These are phyloP conservation scores for Tylopilus cervinicoccineus DNA, from an alignment of 768 basidiomycete genomes.

Conservation along the genomic window DNA sequence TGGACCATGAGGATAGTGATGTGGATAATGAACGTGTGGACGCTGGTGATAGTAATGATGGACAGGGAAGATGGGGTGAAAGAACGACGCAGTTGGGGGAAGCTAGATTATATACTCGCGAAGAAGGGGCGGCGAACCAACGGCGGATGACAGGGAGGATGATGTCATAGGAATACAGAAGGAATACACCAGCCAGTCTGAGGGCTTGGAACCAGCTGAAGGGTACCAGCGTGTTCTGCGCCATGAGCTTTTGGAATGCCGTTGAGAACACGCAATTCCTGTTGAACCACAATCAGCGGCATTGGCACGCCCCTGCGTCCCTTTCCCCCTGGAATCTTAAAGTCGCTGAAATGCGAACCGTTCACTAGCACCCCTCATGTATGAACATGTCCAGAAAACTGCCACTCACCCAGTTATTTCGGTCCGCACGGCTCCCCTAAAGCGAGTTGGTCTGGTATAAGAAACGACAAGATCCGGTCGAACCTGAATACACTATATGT, in stretches of 20 bases:
- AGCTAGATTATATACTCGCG: conserved; percentile 21
- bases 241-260: conserved; percentile 3
- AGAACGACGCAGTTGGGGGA: not conserved
- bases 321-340: not conserved
- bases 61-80: conserved; percentile 4
- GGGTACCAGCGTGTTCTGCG: not conserved
- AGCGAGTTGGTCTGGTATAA: too few relatives aligned
- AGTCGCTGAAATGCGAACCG: too few relatives aligned
- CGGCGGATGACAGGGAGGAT: conserved; percentile 13
- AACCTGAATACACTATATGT: too few relatives aligned
- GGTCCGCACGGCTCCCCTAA: too few relatives aligned
- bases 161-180: conserved; percentile 14
- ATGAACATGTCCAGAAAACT: too few relatives aligned
- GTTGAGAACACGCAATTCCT: not conserved
- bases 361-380: too few relatives aligned
- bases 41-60: conserved; percentile 12
- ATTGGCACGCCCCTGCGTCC: too few relatives aligned
- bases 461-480: too few relatives aligned
- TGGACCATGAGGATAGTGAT: conserved; percentile 30
- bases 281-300: too few relatives aligned
- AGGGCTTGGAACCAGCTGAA: not conserved
- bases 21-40: conserved; percentile 25
- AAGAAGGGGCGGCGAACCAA: conserved; percentile 3
- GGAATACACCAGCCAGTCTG: conserved; percentile 2
- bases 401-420: too few relatives aligned